phyloP scores from a whole-genome alignment of 1,284 basidiomycete genomes.

The Clitocybe nebularis region DNA sequence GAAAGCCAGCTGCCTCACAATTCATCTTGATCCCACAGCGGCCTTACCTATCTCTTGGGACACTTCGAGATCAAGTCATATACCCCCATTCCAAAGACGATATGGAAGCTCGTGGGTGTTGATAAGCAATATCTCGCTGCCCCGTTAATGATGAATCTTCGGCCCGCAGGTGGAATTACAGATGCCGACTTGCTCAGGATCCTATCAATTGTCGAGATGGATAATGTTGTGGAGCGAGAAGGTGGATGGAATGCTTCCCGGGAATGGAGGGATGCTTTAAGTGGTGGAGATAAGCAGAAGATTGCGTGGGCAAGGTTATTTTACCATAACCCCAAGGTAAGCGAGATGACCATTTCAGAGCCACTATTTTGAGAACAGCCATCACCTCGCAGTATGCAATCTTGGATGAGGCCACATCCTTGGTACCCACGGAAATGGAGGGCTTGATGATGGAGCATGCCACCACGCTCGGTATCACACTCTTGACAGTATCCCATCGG shows the following conservation, averaged over 20 bases:
- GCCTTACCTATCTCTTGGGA: slow-evolving; percentile 91
- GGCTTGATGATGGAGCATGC: slow-evolving; percentile 96
- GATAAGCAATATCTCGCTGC: neutral
- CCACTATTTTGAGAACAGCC: too few species aligned
- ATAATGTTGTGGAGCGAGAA: slow-evolving; percentile 87
- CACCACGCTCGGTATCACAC: slow-evolving; percentile 81
- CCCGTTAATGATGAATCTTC: slow-evolving; percentile 2
- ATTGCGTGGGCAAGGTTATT: slow-evolving; percentile 97
- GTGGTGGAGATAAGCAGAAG: slow-evolving; percentile 86
- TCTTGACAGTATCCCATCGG: slow-evolving; percentile 88
- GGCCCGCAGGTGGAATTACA: slow-evolving; percentile 52
- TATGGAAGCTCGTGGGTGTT: slow-evolving; percentile 66
- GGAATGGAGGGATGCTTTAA: slow-evolving; percentile 93
- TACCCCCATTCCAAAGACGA: slow-evolving; percentile 82
- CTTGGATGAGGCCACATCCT: slow-evolving; percentile 92
- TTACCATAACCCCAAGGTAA: slow-evolving; percentile 90
- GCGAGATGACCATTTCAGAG: slow-evolving; percentile 13
- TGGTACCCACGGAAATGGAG: slow-evolving; percentile 92
- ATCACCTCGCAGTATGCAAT: slow-evolving; percentile 80
- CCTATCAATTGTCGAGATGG: slow-evolving; percentile 83
- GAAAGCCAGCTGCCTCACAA: slow-evolving; percentile 85
- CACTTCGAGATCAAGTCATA: slow-evolving; percentile 88
- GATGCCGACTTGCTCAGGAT: slow-evolving; percentile 78
- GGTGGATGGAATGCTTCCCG: slow-evolving; percentile 89
- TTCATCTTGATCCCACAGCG: slow-evolving; percentile 97